Conservation (phyloP, 805 yeast species). For the Debaryomyces hansenii region DNA sequence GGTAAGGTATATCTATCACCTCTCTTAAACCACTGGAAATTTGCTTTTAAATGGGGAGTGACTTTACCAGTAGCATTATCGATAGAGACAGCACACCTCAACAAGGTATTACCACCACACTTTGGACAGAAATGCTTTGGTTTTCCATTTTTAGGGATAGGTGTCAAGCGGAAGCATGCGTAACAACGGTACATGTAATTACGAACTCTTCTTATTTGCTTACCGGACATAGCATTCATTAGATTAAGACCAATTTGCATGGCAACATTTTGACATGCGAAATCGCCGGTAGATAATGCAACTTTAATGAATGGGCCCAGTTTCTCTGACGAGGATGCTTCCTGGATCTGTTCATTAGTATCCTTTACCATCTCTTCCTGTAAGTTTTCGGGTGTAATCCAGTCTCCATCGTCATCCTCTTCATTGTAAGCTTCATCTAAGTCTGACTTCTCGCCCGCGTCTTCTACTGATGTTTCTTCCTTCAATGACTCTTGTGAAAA, state of each 20-base stretch:
- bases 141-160: slow-evolving; percentile 72
- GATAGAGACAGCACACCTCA: slow-evolving; percentile 88
- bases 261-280: slow-evolving; percentile 94
- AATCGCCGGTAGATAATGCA: slow-evolving; percentile 93
- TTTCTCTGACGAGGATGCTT: slow-evolving; percentile 22
- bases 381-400: slow-evolving; percentile 92
- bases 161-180: slow-evolving; percentile 86
- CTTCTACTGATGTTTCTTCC: background rate
- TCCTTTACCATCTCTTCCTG: slow-evolving; percentile 69
- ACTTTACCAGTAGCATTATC: slow-evolving; percentile 76
- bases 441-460: slow-evolving; percentile 7
- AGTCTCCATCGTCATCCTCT: slow-evolving; percentile 80
- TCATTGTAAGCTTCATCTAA: slow-evolving; percentile 58
- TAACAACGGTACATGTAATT: slow-evolving; percentile 96
- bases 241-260: slow-evolving; percentile 86
- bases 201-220: slow-evolving; percentile 79
- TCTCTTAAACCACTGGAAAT: slow-evolving; percentile 90
- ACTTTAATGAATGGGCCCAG: slow-evolving; percentile 52
- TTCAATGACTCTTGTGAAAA: background rate
- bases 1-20: slow-evolving; percentile 83
- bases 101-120: slow-evolving; percentile 91
- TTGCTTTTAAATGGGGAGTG: slow-evolving; percentile 83
- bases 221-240: slow-evolving; percentile 82
- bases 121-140: slow-evolving; percentile 89
- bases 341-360: slow-evolving; percentile 54